Conservation (phyloP, 768 basidiomycete species). For the Termitomyces sp. region DNA sequence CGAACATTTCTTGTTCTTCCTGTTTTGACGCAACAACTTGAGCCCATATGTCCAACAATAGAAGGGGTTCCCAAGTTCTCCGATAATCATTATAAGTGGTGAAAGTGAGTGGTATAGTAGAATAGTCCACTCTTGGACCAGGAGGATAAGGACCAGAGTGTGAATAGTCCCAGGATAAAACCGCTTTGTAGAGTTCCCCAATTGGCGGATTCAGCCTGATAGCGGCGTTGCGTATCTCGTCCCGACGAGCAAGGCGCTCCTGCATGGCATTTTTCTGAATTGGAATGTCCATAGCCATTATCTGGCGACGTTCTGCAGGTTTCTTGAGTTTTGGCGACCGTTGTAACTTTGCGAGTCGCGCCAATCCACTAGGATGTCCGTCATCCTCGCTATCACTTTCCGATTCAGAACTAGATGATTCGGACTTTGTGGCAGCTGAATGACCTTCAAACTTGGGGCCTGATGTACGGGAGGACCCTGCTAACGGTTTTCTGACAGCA, state of each 20-base stretch:
- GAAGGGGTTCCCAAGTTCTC: conserved; percentile 72
- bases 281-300: conserved; percentile 57
- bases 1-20: conserved; percentile 44
- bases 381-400: conserved; percentile 46
- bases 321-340: conserved; percentile 57
- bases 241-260: conserved; percentile 48
- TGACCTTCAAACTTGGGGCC: conserved; percentile 25
- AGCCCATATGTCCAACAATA: conserved; percentile 88
- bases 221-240: conserved; percentile 55
- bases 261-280: conserved; percentile 36
- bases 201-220: conserved; percentile 81
- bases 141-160: conserved; percentile 62
- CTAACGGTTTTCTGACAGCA: conserved; percentile 15
- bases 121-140: conserved; percentile 27
- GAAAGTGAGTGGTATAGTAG: conserved; percentile 63
- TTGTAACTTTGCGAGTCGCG: conserved; percentile 52
- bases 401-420: conserved; percentile 35
- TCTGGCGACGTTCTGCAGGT: conserved; percentile 50
- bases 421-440: conserved; percentile 15
- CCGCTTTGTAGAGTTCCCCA: conserved; percentile 63
- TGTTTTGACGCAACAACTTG: conserved; percentile 79
- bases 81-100: conserved; percentile 30
- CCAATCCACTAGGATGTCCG: conserved; percentile 39
- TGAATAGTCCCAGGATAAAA: conserved; percentile 86
- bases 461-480: conserved; percentile 8